These are phyloP conservation scores for Erucastrum elatum DNA, from an alignment of 345 rosid genomes.

Conservation along the genomic window DNA sequence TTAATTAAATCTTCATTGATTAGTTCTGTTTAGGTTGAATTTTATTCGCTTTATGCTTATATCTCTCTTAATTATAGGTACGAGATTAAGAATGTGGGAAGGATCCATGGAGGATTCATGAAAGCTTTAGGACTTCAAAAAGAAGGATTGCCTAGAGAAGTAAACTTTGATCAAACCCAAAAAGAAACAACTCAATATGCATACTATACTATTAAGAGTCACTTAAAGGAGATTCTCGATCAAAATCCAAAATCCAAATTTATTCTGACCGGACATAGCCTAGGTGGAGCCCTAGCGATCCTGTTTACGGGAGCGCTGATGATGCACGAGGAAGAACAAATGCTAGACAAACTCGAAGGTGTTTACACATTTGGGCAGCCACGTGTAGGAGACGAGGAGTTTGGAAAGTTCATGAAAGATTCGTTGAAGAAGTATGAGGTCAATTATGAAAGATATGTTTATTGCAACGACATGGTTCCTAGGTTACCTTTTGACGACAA, in stretches of 20 bases:
- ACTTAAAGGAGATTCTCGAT: conserved; percentile 36
- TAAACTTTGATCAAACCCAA: conserved; percentile 24
- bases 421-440: conserved; percentile 36
- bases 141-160: conserved; percentile 46
- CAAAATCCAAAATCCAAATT: conserved; percentile 44
- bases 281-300: conserved; percentile 60
- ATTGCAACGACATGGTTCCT: conserved; percentile 56
- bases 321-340: conserved; percentile 45
- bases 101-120: conserved; percentile 61
- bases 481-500: conserved; percentile 58
- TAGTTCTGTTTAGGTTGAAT: neutral
- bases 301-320: conserved; percentile 40
- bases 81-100: conserved; percentile 47
- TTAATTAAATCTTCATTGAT: neutral
- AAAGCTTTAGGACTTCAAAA: conserved; percentile 60
- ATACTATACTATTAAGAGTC: conserved; percentile 44
- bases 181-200: conserved; percentile 34
- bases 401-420: conserved; percentile 46
- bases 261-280: conserved; percentile 56
- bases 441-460: conserved; percentile 49
- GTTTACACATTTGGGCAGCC: conserved; percentile 68
- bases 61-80: conserved; percentile 30
- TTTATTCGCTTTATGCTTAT: neutral
- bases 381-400: conserved; percentile 49
- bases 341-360: conserved; percentile 52